phyloP scores from a whole-genome alignment of 495 filamentous ascomycete genomes.

The Aspergillus baeticus region DNA sequence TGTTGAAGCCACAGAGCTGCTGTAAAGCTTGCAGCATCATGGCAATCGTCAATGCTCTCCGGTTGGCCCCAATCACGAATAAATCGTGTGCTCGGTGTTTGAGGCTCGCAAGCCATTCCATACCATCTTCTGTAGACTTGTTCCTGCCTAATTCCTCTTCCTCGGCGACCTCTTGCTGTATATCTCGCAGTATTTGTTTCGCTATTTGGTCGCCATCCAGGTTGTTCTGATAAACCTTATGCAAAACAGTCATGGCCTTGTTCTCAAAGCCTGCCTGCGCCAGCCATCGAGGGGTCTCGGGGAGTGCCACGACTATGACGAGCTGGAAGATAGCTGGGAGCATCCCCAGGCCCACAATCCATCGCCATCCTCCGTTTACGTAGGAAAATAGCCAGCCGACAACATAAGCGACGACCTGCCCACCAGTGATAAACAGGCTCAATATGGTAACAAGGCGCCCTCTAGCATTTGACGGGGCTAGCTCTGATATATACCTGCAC shows the following conservation, averaged over 20 bases:
- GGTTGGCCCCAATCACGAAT: constrained; percentile 60
- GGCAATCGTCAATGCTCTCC: constrained; percentile 77
- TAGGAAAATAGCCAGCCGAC: constrained; percentile 65
- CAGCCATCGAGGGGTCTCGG: constrained; percentile 86
- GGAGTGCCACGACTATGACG: constrained; percentile 62
- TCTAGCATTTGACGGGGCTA: constrained; percentile 71
- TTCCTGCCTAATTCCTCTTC: constrained; percentile 43
- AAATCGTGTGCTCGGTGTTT: constrained; percentile 53
- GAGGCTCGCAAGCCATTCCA: constrained; percentile 30
- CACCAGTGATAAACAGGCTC: constrained; percentile 77
- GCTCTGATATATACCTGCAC: constrained; percentile 72
- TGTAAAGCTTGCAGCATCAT: constrained; percentile 86
- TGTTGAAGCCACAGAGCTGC: constrained; percentile 90
- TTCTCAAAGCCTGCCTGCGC: constrained; percentile 61
- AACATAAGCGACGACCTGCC: constrained; percentile 84
- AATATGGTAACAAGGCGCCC: constrained; percentile 77
- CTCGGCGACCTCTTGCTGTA: constrained; percentile 67
- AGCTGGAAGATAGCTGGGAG: constrained; percentile 72
- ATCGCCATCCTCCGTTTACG: constrained; percentile 73
- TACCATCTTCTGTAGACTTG: constrained; percentile 15
- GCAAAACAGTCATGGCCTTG: constrained; percentile 62
- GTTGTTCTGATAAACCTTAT: constrained; percentile 59
- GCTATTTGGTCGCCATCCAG: constrained; percentile 45
- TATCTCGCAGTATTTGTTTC: constrained; percentile 57
- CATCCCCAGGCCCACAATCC: constrained; percentile 86